A percentile compares a stretch with the other conserved stretches of the same genome.
Evolutionary conservation across 2,329 filamentous ascomycete species (phyloP).

Genomic region (Penicillium sp.): DNA sequence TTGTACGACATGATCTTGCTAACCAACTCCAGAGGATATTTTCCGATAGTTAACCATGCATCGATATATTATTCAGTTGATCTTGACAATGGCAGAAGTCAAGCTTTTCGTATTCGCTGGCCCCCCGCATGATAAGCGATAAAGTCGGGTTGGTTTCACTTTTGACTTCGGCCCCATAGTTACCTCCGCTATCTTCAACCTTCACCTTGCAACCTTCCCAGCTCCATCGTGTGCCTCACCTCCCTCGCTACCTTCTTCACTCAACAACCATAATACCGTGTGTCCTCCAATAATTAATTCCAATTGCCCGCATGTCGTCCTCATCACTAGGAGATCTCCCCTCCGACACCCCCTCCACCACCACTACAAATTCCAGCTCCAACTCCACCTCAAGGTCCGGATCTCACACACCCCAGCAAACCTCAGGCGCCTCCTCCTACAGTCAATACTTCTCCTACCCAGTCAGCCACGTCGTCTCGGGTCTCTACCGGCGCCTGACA

Average conservation of each 20-base stretch:
- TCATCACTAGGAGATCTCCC: slow-evolving; percentile 26
- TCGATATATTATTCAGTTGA: not conserved
- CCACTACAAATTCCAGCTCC: slow-evolving; percentile 23
- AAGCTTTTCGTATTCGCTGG: slow-evolving; percentile 2
- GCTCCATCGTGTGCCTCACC: slow-evolving; percentile 9
- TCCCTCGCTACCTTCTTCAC: not conserved
- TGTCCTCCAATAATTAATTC: slow-evolving; percentile 16
- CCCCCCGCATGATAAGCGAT: slow-evolving; percentile 34
- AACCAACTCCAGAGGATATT: not conserved
- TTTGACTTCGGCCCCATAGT: slow-evolving; percentile 10
- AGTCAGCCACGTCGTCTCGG: slow-evolving; percentile 62
- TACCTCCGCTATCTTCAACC: slow-evolving; percentile 10
- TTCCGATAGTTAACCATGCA: not conserved
- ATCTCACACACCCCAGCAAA: slow-evolving; percentile 34
- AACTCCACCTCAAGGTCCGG: slow-evolving; percentile 31
- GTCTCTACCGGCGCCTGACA: slow-evolving; percentile 70
- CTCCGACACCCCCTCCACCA: slow-evolving; percentile 21
- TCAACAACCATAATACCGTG: slow-evolving; percentile 15
- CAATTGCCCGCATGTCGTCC: slow-evolving; percentile 35
- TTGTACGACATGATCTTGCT: not conserved
- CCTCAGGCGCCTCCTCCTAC: slow-evolving; percentile 29
- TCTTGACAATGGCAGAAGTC: not conserved
- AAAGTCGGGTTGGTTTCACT: slow-evolving; percentile 20
- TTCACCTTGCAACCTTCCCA: not conserved
- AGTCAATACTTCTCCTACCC: slow-evolving; percentile 57